Base-by-base conservation (phyloP, 2,329 filamentous ascomycete species). In the Trichoderma cornu-damae region DNA sequence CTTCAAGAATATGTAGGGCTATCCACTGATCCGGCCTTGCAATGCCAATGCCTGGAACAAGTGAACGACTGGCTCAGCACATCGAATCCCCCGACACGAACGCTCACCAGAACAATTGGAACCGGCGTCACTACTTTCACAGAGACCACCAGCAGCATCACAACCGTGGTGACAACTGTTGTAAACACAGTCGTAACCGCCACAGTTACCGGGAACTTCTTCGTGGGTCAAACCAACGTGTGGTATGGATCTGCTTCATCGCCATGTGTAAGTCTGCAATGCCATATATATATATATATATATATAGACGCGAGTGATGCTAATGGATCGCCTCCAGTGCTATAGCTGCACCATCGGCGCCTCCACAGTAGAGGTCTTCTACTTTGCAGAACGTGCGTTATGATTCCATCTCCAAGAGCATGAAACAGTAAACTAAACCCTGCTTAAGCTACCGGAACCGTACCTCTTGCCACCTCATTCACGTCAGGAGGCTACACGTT, bases 361-460 rank as follows among this genome's bases (percentile, higher is more conserved):
- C 12, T 57, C 53, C 1, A 59, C 58, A 2, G 58, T 59, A n/a
- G 58, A 59, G 11, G 35, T 59, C 9, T 59, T 59, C 38, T 59
- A 28, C 38, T 59, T 32, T 24, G 4, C 30, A n/a, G 20, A 47
- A 14, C 9, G 56, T 58, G 28, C 1, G 56, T 38, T 37, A n/a
- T 30, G 5, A 32, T n/a, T n/a, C n/a, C 8, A n/a, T 20, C 6
- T 4, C 4, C 2, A 2, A 24, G 8, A 30, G 4, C 3, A 40
- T 14, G 12, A 14, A 42, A 7, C 3, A 8, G 35, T 24, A 4
- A 38, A 24, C 56, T 58, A 47, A n/a, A 58, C 40, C 7, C 18
- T 35, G 6, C 24, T 12, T 1, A 43, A 58, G 57, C 46, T 38
- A 50, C 34, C 6, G 32, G 16, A 43, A 20, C 52, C 8, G 30